Percentiles rank a stretch among this genome's conserved stretches.
Conservation (phyloP, 495 filamentous ascomycete species). For the Tuber brumale region DNA sequence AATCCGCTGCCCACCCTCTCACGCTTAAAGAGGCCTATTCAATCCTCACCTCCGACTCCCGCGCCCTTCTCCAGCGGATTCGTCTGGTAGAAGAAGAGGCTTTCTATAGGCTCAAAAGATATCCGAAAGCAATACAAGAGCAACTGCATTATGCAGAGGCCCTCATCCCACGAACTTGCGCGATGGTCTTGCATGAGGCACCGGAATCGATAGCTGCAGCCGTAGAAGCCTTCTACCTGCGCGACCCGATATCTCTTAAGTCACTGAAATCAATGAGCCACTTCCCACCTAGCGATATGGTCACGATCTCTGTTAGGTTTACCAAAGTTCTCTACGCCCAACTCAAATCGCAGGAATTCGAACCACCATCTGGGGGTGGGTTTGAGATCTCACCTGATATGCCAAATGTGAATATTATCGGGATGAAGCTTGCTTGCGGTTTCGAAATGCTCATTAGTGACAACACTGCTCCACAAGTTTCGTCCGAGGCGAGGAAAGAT, state of each 20-base stretch:
- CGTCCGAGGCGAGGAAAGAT: constrained; percentile 6
- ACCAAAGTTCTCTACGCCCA: constrained; percentile 88
- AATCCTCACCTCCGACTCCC: constrained; percentile 6
- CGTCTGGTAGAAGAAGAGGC: constrained; percentile 72
- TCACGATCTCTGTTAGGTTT: constrained; percentile 69
- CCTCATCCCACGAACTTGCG: constrained; percentile 72
- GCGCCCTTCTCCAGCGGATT: constrained; percentile 20
- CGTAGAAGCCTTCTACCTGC: constrained; percentile 85
- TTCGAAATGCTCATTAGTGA: constrained; percentile 79
- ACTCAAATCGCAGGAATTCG: constrained; percentile 81
- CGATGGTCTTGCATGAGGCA: constrained; percentile 67
- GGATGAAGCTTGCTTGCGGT: constrained; percentile 84
- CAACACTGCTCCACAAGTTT: constrained; percentile 20
- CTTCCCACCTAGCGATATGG: constrained; percentile 72
- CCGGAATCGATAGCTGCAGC: constrained; percentile 72
- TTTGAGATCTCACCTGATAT: constrained; percentile 13
- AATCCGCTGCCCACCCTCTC: constrained; percentile 22
- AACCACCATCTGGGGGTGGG: constrained; percentile 49
- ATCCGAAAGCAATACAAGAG: constrained; percentile 60
- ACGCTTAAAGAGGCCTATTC: constrained; percentile 30
- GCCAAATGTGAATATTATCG: constrained; percentile 56
- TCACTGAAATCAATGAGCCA: constrained; percentile 53
- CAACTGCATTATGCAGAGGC: constrained; percentile 62
- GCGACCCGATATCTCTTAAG: constrained; percentile 72
- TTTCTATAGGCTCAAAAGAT: constrained; percentile 76